These are phyloP conservation scores for Ophiobolus disseminans DNA, from an alignment of 2,329 filamentous ascomycete species.

Conservation along the genomic window DNA sequence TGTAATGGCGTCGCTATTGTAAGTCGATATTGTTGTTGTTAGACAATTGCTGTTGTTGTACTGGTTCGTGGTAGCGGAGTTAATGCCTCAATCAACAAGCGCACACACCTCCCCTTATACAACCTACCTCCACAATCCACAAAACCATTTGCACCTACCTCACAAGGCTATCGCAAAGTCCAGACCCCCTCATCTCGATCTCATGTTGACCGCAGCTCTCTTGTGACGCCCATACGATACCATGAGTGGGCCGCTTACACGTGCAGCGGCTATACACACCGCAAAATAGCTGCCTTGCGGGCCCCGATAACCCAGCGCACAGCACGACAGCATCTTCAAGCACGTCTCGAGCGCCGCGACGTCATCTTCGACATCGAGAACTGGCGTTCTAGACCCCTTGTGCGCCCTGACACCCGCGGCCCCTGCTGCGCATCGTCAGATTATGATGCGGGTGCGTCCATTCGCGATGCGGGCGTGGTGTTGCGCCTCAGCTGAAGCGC, in stretches of 20 bases:
- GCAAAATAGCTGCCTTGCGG: constrained; percentile 13
- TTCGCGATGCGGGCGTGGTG: no score
- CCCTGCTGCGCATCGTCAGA: constrained; percentile 4
- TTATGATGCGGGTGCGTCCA: not conserved
- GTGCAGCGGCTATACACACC: constrained; percentile 7
- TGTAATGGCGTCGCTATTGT: not conserved
- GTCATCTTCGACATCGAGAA: constrained; percentile 6
- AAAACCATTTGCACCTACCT: not conserved
- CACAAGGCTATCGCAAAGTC: constrained; percentile 5
- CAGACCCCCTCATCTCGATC: constrained; percentile 22
- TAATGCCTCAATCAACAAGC: not conserved
- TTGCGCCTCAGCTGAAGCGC: constrained; percentile 15
- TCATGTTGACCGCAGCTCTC: constrained; percentile 12
- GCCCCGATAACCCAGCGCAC: not conserved
- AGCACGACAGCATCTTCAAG: constrained; percentile 1
- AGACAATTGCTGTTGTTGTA: not conserved
- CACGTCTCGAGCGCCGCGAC: not conserved
- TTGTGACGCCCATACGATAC: constrained; percentile 2
- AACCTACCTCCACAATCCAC: not conserved
- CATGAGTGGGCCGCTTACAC: no score
- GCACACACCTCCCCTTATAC: not conserved
- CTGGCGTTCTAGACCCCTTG: constrained; percentile 10
- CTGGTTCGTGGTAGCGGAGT: no score
- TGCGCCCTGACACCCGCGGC: not conserved
- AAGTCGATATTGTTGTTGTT: not conserved